A percentile compares a stretch with the other conserved stretches of the same genome.
Conservation (phyloP, 2,329 filamentous ascomycete species). For the Pseudogymnoascus sp. region DNA sequence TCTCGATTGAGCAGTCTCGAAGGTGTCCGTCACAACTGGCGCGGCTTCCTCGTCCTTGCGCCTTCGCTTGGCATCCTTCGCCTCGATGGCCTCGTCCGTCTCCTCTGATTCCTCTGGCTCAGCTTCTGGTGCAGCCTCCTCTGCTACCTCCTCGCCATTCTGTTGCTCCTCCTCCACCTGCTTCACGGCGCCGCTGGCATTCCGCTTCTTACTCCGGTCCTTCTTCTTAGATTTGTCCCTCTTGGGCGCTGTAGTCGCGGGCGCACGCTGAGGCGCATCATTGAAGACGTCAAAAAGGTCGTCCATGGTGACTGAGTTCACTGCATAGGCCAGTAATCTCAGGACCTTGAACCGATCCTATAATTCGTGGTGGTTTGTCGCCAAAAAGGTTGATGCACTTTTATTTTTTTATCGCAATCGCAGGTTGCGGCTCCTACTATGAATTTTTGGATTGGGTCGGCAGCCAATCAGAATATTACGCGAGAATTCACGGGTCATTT, state of each 20-base stretch:
- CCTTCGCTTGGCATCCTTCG: slow-evolving; percentile 52
- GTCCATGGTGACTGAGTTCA: slow-evolving; percentile 47
- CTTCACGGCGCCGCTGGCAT: slow-evolving; percentile 73
- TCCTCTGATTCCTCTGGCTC: slow-evolving; percentile 29
- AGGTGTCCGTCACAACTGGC: slow-evolving; percentile 84
- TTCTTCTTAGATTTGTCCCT: slow-evolving; percentile 40
- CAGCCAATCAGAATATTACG: slow-evolving; percentile 7
- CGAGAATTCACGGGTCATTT: slow-evolving; percentile 2
- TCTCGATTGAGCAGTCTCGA: slow-evolving; percentile 89
- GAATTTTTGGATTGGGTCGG: slow-evolving; percentile 4
- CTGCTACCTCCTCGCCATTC: slow-evolving; percentile 58
- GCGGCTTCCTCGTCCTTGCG: slow-evolving; percentile 57
- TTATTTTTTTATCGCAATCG: slow-evolving; percentile 9
- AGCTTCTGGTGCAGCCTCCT: slow-evolving; percentile 13
- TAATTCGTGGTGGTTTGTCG: neutral
- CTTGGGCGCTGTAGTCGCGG: slow-evolving; percentile 26
- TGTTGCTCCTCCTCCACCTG: slow-evolving; percentile 34
- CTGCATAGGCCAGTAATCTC: slow-evolving; percentile 5
- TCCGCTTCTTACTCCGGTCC: slow-evolving; percentile 75
- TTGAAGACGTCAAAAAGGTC: slow-evolving; percentile 80
- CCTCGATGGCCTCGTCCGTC: slow-evolving; percentile 36
- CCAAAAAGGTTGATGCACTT: neutral
- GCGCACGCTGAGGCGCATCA: slow-evolving; percentile 48
- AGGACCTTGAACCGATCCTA: slow-evolving; percentile 3
- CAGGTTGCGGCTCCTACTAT: slow-evolving; percentile 8